Evolutionary conservation across 2,329 filamentous ascomycete species (phyloP), one percentile per base, ranked within the genome.

Genomic region (Trichophyton equinum): DNA sequence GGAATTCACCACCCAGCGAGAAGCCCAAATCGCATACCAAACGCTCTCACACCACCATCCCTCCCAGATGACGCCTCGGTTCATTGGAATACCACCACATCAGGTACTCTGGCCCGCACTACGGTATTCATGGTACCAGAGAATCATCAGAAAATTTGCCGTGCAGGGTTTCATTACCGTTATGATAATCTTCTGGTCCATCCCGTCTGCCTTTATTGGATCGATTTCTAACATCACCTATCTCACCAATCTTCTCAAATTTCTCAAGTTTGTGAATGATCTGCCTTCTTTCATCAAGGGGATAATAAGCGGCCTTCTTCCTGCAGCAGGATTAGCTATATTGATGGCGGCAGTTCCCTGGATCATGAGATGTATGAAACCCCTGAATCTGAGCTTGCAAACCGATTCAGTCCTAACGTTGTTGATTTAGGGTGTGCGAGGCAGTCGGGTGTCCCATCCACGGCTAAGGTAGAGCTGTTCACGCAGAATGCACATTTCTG

Each of bases 31-130:
- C 51, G 92, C 92, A 8, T 88, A 85, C 68, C 94, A 97, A 72
- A 86, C 87, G 1, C 77, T 96, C 13, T 85, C 91, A 3, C 88
- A 95, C 71, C 90, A 96, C 72, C 86, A 89, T 62, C 87, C 89
- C 6, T 79, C 95, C 44, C 89, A 92, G 68, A 91, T 97, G 85
- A 83, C 87, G 0, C 90, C 90, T n/a, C 85, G 90, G 3, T 90
- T 87, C 67, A 87, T 92, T 59, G 92, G 91, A 3, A 82, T 96
- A 59, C 83, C 85, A 11, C 94, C 94, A 0, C 78, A 79, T 15
- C 91, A 97, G 69, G 81, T 99, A n/a, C 84, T 96, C 62, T 99
- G 94, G 94, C 83, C 80, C 30, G 87, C 91, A 33, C 76, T 97
- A 49, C 82, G 83, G 40, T 85, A 96, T 67, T 85, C 83, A 20